A percentile compares a stretch with the other conserved stretches of the same genome.
Conservation (phyloP, 2,329 filamentous ascomycete species). For the Phaeosphaeria sp. region DNA sequence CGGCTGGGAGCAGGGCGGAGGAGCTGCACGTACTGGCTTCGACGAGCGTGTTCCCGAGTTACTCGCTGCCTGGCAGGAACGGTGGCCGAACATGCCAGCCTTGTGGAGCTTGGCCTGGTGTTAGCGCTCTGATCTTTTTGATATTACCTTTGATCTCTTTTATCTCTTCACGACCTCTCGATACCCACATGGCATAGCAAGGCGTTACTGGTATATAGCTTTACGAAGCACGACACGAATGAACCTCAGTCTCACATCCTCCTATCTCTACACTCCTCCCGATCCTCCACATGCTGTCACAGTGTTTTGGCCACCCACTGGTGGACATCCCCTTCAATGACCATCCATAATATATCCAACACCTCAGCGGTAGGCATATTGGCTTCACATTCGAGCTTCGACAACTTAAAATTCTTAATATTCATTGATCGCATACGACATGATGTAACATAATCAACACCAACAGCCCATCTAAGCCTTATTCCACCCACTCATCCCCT, state of each 20-base stretch:
- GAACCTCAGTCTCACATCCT: background rate
- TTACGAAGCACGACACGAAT: background rate
- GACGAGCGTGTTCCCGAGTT: conserved; percentile 94
- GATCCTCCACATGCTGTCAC: too few species aligned
- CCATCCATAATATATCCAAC: too few species aligned
- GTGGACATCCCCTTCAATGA: too few species aligned
- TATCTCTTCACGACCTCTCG: conserved; percentile 10
- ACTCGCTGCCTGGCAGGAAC: conserved; percentile 90
- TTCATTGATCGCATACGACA: background rate
- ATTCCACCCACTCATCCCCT: conserved; percentile 32
- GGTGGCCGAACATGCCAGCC: conserved; percentile 89
- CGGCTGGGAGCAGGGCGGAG: conserved; percentile 70
- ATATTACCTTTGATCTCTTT: conserved; percentile 10
- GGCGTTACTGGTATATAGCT: conserved; percentile 19
- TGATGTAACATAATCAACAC: background rate
- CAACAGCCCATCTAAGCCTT: conserved; percentile 5
- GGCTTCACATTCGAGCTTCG: too few species aligned
- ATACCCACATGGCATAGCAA: conserved; percentile 34
- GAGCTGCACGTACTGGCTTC: conserved; percentile 73
- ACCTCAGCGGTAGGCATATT: too few species aligned
- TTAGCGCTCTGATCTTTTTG: conserved; percentile 47
- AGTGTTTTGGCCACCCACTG: too few species aligned
- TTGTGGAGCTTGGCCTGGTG: conserved; percentile 97
- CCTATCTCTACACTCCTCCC: background rate
- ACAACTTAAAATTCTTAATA: background rate